Evolutionary conservation across 305 asterid species (phyloP), one percentile per base, ranked within the genome.

Genomic region (Coffea humblotiana): DNA sequence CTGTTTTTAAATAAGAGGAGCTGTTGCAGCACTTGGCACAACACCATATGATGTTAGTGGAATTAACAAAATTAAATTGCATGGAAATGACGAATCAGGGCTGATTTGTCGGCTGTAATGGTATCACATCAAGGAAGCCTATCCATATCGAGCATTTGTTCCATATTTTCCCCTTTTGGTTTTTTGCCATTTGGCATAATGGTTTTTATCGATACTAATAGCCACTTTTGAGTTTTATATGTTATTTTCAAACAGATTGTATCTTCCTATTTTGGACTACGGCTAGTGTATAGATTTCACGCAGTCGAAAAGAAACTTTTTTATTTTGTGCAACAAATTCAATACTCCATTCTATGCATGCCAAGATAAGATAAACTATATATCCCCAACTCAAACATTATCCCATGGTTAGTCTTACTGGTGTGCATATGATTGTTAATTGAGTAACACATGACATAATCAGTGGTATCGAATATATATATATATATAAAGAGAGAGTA

Each of bases 1-100:
- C 80, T 58, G 64, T 58, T 51, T 75, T 67, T 37, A 69, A 51
- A 74, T 72, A 51, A 51, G 29, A 68, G 25, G 81, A 54, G 63
- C 40, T 43, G 56, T 78, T 40, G 32, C 6, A 78, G 48, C 81
- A 78, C 70, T 54, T 21, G 47, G 66, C 52, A 68, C 75, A 47
- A 12, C 54, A 47, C 23, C 58, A 47, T 47, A 45, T 47, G 13
- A 27, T 29, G 37, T 29, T 25, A 19, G 43, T 19, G 2, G 21
- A 12, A 13, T 0, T 2, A n/a, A 72, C n/a, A 14, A n/a, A 3
- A 72, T 5, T 49, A 25, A 15, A 16, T 25, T 13, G 61, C 19
- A 32, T 16, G 8, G 65, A 51, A 51, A 51, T 51, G 77, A 51
- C 65, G 21, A 49, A 49, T 72, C 64, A 72, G 7, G 6, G 40